Base-by-base conservation (phyloP, 768 basidiomycete species). In the Asterophora lycoperdoides region DNA sequence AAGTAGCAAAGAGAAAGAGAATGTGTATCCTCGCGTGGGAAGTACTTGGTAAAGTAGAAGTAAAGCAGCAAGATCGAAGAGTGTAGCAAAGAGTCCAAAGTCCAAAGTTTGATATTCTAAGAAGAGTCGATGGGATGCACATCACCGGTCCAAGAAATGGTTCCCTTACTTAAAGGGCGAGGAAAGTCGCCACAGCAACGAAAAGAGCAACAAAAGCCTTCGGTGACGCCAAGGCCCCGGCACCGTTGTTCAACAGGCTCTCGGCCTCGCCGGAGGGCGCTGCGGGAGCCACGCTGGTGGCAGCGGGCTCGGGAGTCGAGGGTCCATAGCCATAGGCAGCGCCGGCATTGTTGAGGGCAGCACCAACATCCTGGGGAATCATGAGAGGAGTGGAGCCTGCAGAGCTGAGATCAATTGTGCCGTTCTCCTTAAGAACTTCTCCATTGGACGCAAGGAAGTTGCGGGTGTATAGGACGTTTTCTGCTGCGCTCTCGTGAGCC, bases 301-400 rank as follows among this genome's bases (percentile, higher is more conserved):
- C 35, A 28, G 63, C 44, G 9, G 63, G 43, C 23, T 62, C 35
- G 40, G 56, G 44, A 17, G 61, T 53, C n/a, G 63, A 54, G 6
- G 71, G 41, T 8, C 64, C 45, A 36, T 64, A 17, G 10, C 63
- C 19, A 23, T 59, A 41, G 2, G 56, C 47, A 29, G 60, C 54
- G 18, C 57, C 56, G 37, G 75, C 67, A 51, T 63, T 69, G 62
- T 64, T 69, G 44, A 78, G 65, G 49, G 73, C 74, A 20, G 62
- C 61, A 52, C 69, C 66, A 54, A 86, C 67, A 60, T 87, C 84
- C 47, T 71, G 63, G 53, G 86, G 86, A 51, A 85, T 64, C 75
- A 76, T 75, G 49, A 84, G 57, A 20, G 84, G 77, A 33, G 71
- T 76, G 55, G 55, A 61, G 47, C 63, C 65, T 26, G 70, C 59